Percentiles rank a stretch among this genome's conserved stretches.
Conservation (phyloP, 306 rosid genomes). For the Cicer yamashitae region DNA sequence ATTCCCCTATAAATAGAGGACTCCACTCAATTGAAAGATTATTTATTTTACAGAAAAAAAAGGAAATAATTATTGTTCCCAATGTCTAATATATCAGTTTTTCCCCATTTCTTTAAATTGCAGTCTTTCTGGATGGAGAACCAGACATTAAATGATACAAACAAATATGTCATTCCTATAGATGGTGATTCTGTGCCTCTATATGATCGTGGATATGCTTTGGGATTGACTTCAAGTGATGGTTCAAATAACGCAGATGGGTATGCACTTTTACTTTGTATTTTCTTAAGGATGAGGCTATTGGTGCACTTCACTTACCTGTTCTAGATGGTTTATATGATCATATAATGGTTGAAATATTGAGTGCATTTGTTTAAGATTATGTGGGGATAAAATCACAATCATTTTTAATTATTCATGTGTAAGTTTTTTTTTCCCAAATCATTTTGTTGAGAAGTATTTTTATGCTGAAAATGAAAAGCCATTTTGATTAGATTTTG, state of each 20-base stretch:
- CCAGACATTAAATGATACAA: slow-evolving; percentile 59
- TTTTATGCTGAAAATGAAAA: too few species aligned
- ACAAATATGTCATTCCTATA: slow-evolving; percentile 56
- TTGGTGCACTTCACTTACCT: slow-evolving; percentile 18
- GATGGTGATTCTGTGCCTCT: slow-evolving; percentile 80
- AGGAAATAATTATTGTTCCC: slow-evolving; percentile 20
- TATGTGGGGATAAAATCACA: too few species aligned
- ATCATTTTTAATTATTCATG: too few species aligned
- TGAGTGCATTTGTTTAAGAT: neutral
- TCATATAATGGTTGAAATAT: slow-evolving; percentile 11
- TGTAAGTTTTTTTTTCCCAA: too few species aligned
- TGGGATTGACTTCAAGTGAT: slow-evolving; percentile 82
- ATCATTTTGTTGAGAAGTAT: too few species aligned
- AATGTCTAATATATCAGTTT: slow-evolving; percentile 27
- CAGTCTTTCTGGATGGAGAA: slow-evolving; percentile 98
- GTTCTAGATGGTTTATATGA: slow-evolving; percentile 27
- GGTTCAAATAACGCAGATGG: slow-evolving; percentile 69
- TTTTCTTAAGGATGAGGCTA: slow-evolving; percentile 34
- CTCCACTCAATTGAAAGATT: neutral
- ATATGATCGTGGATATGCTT: slow-evolving; percentile 90
- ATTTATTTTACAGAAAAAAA: slow-evolving; percentile 5
- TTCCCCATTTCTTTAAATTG: slow-evolving; percentile 46
- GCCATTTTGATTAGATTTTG: too few species aligned
- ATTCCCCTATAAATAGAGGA: too few species aligned
- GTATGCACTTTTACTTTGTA: slow-evolving; percentile 54